Base-by-base conservation (phyloP, 495 filamentous ascomycete species). In the Podospora tetraspora region DNA sequence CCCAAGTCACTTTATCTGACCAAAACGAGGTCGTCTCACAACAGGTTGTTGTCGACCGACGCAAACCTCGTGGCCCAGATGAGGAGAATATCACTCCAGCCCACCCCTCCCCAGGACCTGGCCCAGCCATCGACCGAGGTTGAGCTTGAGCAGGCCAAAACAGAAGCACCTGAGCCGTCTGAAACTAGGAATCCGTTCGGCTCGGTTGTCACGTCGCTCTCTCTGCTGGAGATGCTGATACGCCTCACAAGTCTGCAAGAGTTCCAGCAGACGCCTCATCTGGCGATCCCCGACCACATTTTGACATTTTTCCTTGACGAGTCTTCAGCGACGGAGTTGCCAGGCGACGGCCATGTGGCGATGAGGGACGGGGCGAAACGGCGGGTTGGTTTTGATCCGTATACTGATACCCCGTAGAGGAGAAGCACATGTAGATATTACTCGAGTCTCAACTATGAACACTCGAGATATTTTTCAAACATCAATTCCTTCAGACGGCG, bases 181-280 rank as follows among this genome's bases (percentile, higher is more conserved):
- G 68, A 73, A 5, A 58, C 77, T 8, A 75, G 72, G 25, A 82
- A 75, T 13, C 83, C 76, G 52, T 83, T 81, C 64, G 81, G 70
- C 59, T 77, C 76, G 30, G 89, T 97, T 64, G 87, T 88, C 16
- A 94, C 94, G 16, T 94, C 91, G 0, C 88, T 99, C 9, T 98
- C 95, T 10, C 88, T 97, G 61, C 88, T 99, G 23, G 96, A 99
- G 78, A 96, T 93, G 79, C 84, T 98, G 57, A 87, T 99, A 66
- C 94, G 96, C 66, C 87, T 99, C 24, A 91, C 91, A 9, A 90
- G 92, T 59, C 85, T 98, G n/a, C 95, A 98, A 77, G 94, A 98
- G 82, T 97, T 95, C 79, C 92, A 97, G 74, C 96, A 99, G 85
- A 85, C 89, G 57, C 92, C 93, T 1, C 96, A 99, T 72, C 86